Conservation (phyloP, 2,329 filamentous ascomycete species). For the Aureobasidium subglaciale region DNA sequence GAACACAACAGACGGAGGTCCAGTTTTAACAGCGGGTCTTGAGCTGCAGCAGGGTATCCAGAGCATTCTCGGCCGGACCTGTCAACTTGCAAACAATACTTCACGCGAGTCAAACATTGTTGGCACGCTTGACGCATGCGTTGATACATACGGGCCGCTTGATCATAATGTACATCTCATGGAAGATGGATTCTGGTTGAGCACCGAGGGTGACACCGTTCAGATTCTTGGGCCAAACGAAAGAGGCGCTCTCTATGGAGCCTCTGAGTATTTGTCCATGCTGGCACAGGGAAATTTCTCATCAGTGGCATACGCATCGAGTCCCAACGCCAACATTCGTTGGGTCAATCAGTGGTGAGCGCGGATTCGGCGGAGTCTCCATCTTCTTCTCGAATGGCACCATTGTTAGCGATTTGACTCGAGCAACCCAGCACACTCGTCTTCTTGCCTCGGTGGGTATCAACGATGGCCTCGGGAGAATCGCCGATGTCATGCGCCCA, state of each 20-base stretch:
- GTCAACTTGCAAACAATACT: constrained; percentile 25
- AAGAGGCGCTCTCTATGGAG: constrained; percentile 60
- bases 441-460: constrained; percentile 59
- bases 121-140: constrained; percentile 43
- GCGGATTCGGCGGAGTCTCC: constrained; percentile 60
- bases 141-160: constrained; percentile 29
- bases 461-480: constrained; percentile 55
- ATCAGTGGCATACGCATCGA: constrained; percentile 42
- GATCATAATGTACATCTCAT: constrained; percentile 36
- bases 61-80: constrained; percentile 47
- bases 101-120: constrained; percentile 39
- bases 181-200: constrained; percentile 57
- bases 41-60: constrained; percentile 53
- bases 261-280: constrained; percentile 61
- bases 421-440: constrained; percentile 56
- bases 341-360: constrained; percentile 68
- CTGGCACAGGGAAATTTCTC: constrained; percentile 54
- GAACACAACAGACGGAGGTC: constrained; percentile 48
- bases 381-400: constrained; percentile 59
- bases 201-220: constrained; percentile 39
- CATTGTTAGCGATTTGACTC: constrained; percentile 52
- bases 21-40: constrained; percentile 52
- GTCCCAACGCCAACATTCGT: constrained; percentile 54
- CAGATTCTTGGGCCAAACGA: constrained; percentile 59
- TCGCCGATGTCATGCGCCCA: constrained; percentile 60